Base-by-base conservation (phyloP, 1,139 yeast genomes). In the Eremothecium coryli region DNA sequence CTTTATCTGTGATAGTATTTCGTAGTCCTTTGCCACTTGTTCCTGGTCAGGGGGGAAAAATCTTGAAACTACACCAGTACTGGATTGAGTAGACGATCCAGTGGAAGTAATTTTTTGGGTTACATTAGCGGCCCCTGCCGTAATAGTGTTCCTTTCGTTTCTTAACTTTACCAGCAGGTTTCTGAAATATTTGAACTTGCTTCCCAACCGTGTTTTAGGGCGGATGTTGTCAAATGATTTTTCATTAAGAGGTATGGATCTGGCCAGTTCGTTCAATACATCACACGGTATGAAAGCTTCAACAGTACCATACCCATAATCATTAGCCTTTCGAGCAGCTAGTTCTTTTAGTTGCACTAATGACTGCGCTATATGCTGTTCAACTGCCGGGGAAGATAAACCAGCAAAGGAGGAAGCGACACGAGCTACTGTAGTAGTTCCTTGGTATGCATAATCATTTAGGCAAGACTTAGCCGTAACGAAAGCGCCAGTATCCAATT, bases 181-280 rank as follows among this genome's bases (percentile, higher is more conserved):
- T 41, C 67, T 71, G 52, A 78, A 76, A 42, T 62, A 58, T 24
- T 57, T 56, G 48, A 69, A 79, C 44, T 66, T 64, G 3, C 56
- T 62, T 25, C 53, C 46, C 23, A 31, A 13, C 38, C 72, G 75
- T 8, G 56, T 64, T 25, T 56, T 56, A 10, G 56, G 54, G 2
- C 56, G 55, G 21, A 75, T 49, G 32, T 56, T 58, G 5, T 62
- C 55, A 52, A 66, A 78, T 32, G 71, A 82, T n/a, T 51, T 54
- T 37, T 68, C 69, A 11, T 67, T 68, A 2, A 67, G 62, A 0
- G 88, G 88, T 22, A 79, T 54, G 29, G 59, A 60, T 13, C 56
- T 50, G 0, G 82, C 76, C 69, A 78, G 66, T 34, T 72, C 75
- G 42, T 65, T 66, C 33, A 79, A 50, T 0, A 76, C 60, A 1